Evolutionary conservation across 305 asterid species (phyloP).

Genomic region (Stenogyne calaminthoides): DNA sequence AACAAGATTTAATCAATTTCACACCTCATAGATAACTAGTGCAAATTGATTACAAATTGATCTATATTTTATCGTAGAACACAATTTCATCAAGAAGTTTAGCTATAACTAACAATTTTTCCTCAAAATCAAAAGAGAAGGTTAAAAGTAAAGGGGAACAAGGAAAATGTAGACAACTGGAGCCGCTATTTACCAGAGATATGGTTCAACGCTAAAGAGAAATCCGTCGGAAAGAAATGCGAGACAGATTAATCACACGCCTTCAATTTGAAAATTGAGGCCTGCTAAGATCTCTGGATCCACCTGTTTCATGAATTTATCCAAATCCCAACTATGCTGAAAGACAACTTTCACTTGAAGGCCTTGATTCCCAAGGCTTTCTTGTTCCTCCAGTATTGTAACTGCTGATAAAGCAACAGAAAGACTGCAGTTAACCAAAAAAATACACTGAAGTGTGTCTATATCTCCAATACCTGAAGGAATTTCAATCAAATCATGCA

Average conservation of each 20-base stretch:
- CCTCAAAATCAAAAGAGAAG: background rate
- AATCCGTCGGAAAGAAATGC: background rate
- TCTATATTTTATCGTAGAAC: background rate
- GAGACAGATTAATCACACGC: background rate
- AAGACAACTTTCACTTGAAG: background rate
- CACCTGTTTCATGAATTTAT: background rate
- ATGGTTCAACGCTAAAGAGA: background rate
- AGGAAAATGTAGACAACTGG: background rate
- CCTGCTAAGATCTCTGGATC: background rate
- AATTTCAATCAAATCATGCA: background rate
- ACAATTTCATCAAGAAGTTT: background rate
- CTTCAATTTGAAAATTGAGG: background rate
- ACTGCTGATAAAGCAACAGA: background rate
- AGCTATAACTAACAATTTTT: no score
- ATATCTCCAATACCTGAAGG: background rate
- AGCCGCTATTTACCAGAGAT: background rate
- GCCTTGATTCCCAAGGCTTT: background rate
- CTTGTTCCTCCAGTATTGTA: background rate
- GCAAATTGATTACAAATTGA: background rate
- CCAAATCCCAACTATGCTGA: background rate
- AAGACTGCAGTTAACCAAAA: background rate
- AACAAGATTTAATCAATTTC: background rate
- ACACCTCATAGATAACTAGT: background rate
- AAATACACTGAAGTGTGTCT: background rate
- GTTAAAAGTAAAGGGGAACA: background rate